Conservation (phyloP, 176 grass and related monocot genomes). For the Ananas comosus region DNA sequence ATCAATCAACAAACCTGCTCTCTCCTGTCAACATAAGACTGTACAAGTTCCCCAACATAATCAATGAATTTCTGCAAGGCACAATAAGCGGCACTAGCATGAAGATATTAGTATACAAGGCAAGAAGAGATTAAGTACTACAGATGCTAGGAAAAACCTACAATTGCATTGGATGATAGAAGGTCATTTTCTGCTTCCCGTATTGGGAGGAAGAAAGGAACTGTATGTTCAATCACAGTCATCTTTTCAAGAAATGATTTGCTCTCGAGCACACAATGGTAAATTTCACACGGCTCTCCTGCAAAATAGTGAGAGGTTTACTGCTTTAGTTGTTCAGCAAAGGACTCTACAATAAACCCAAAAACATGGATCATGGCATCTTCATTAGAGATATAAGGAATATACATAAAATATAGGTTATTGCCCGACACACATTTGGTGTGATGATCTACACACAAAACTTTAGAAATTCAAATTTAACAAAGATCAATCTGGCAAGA, state of each 20-base stretch:
- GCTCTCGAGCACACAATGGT: constrained; percentile 91
- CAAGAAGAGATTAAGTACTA: neutral
- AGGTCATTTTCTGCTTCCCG: constrained; percentile 84
- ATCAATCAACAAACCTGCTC: constrained; percentile 60
- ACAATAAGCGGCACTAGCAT: constrained; percentile 13
- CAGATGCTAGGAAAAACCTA: constrained; percentile 25
- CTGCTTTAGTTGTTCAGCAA: too few relatives aligned
- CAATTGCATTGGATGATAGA: constrained; percentile 88
- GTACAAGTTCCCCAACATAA: constrained; percentile 84
- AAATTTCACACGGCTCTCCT: constrained; percentile 94
- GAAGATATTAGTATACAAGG: constrained; percentile 6
- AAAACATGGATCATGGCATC: too few relatives aligned
- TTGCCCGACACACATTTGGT: too few relatives aligned
- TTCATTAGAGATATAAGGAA: too few relatives aligned
- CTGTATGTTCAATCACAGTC: constrained; percentile 74
- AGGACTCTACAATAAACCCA: too few relatives aligned
- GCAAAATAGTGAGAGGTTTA: constrained; percentile 22
- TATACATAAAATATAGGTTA: too few relatives aligned
- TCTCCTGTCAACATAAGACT: constrained; percentile 93
- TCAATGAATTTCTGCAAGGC: constrained; percentile 78
- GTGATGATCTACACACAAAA: too few relatives aligned
- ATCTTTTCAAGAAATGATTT: constrained; percentile 99
- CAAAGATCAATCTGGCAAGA: too few relatives aligned
- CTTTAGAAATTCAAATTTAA: too few relatives aligned
- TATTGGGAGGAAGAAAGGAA: constrained; percentile 91